Percentiles rank a stretch among this genome's conserved stretches.
Conservation (phyloP, 805 yeast genomes). For the Ogataea pilisensis region DNA sequence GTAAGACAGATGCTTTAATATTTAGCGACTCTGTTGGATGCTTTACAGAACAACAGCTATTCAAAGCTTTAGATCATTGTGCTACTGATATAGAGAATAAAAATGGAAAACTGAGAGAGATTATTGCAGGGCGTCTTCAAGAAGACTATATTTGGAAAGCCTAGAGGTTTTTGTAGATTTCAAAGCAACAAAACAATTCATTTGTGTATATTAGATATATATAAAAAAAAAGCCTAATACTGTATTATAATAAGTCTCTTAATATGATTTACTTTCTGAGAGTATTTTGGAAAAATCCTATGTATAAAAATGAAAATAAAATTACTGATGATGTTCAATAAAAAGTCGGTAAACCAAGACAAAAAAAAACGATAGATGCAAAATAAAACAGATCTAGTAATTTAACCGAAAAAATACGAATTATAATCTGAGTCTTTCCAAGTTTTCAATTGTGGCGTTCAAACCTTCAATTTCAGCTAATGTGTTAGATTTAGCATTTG, state of each 20-base stretch:
- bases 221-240: conserved; percentile 3
- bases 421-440: conserved; percentile 70
- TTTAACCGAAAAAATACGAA: neutral
- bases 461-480: conserved; percentile 88
- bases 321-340: too few relatives aligned
- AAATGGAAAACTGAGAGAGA: conserved; percentile 43
- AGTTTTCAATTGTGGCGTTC: conserved; percentile 77
- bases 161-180: conserved; percentile 2
- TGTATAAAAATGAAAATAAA: too few relatives aligned
- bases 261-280: too few relatives aligned
- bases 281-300: too few relatives aligned
- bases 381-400: neutral
- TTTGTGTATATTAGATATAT: neutral
- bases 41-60: conserved; percentile 55
- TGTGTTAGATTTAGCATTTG: conserved; percentile 60
- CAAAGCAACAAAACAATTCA: neutral
- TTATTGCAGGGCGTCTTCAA: conserved; percentile 44
- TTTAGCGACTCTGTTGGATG: conserved; percentile 69
- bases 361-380: neutral
- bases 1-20: conserved; percentile 52
- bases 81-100: conserved; percentile 42
- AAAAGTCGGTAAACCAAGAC: too few relatives aligned
- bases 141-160: conserved; percentile 58
- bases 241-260: too few relatives aligned
- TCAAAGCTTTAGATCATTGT: conserved; percentile 48